Conservation (phyloP, 805 yeast genomes). For the Saccharomycopsis amapae region DNA sequence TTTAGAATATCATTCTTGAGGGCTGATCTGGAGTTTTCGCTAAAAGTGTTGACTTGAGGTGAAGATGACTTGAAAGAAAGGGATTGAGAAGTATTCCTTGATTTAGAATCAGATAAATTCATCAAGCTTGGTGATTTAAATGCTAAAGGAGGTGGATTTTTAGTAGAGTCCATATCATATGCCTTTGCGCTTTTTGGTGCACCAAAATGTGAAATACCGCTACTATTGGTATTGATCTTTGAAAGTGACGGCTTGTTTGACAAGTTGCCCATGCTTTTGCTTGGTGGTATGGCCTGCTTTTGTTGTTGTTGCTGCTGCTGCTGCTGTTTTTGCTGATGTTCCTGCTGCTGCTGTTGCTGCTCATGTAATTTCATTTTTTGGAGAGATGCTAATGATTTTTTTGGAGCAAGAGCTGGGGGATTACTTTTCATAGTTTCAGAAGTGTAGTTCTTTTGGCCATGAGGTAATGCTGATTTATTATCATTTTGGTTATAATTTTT, state of each 20-base stretch:
- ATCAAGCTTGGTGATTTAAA: constrained; percentile 12
- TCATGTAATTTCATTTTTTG: background rate
- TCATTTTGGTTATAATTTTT: too few relatives aligned
- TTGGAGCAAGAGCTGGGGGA: background rate
- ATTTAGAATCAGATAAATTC: constrained; percentile 4
- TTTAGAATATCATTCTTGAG: constrained; percentile 11
- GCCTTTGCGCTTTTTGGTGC: too few relatives aligned
- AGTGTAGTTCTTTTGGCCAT: background rate
- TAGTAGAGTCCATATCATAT: constrained; percentile 5
- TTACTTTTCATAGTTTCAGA: background rate
- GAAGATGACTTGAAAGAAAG: constrained; percentile 7
- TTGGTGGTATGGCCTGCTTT: too few relatives aligned
- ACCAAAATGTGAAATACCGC: too few relatives aligned
- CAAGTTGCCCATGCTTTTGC: background rate
- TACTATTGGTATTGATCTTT: background rate
- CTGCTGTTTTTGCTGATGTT: background rate
- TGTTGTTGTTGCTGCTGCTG: constrained; percentile 14
- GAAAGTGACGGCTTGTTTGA: constrained; percentile 10
- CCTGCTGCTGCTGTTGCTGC: background rate
- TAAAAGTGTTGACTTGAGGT: background rate
- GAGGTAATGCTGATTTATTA: background rate
- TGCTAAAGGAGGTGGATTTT: constrained; percentile 13
- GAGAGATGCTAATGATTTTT: constrained; percentile 1
- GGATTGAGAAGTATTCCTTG: background rate
- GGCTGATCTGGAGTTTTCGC: constrained; percentile 1